These are phyloP conservation scores for Acaromyces ingoldii DNA, from an alignment of 1,284 basidiomycete genomes.

Conservation along the genomic window DNA sequence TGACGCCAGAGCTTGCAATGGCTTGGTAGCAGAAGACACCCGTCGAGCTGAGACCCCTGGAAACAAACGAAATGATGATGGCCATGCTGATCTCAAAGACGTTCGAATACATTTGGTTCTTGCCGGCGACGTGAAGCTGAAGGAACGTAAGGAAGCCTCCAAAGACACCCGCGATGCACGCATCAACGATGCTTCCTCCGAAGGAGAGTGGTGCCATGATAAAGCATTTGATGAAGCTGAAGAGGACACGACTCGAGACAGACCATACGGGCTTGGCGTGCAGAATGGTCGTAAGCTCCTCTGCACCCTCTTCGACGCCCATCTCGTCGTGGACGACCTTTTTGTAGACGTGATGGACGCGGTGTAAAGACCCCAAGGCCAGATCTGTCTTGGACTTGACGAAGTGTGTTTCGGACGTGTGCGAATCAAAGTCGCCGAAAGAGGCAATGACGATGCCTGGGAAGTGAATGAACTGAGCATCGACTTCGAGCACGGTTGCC, in stretches of 20 bases:
- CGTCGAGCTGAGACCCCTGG: constrained; percentile 67
- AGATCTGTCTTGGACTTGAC: constrained; percentile 56
- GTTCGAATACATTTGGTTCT: constrained; percentile 76
- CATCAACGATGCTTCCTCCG: constrained; percentile 71
- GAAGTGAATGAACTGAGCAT: constrained; percentile 66
- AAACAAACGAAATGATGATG: constrained; percentile 73
- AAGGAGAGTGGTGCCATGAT: constrained; percentile 57
- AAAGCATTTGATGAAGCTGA: constrained; percentile 66
- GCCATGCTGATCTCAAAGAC: constrained; percentile 81
- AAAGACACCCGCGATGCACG: constrained; percentile 62
- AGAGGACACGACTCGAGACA: constrained; percentile 58
- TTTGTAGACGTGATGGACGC: constrained; percentile 61
- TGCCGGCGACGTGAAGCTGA: constrained; percentile 69
- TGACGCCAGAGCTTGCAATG: constrained; percentile 73
- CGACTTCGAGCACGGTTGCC: constrained; percentile 71
- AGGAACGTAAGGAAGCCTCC: constrained; percentile 69
- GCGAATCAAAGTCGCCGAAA: constrained; percentile 40
- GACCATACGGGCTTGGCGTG: constrained; percentile 53
- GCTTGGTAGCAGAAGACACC: constrained; percentile 76
- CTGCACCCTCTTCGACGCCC: constrained; percentile 63
- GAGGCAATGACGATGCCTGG: constrained; percentile 26
- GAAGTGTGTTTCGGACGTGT: constrained; percentile 68
- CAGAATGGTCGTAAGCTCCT: constrained; percentile 61
- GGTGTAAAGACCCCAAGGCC: constrained; percentile 14
- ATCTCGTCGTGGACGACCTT: constrained; percentile 72